Conservation (phyloP, 2,329 filamentous ascomycete genomes). For the Coleophoma eucalyptorum region DNA sequence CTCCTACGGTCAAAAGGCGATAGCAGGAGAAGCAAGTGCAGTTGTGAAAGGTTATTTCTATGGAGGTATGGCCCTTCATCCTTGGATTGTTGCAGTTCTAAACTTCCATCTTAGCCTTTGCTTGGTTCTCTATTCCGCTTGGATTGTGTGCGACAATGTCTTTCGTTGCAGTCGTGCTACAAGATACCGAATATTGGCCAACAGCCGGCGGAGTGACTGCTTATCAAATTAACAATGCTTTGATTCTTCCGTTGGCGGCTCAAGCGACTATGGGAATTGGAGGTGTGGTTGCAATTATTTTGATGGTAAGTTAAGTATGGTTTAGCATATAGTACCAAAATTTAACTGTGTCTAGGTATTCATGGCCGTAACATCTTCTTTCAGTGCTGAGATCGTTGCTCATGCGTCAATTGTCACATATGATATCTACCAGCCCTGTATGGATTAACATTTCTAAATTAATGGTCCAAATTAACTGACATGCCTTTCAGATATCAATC, state of each 20-base stretch:
- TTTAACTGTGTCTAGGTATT: constrained; percentile 27
- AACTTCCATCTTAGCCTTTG: no score
- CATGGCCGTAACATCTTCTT: constrained; percentile 45
- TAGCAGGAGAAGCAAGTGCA: constrained; percentile 31
- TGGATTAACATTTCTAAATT: no score
- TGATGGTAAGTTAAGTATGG: constrained; percentile 22
- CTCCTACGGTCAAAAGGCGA: constrained; percentile 42
- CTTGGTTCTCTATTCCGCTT: constrained; percentile 43
- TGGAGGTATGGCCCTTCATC: constrained; percentile 32
- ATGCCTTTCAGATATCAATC: no score
- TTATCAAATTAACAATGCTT: constrained; percentile 13
- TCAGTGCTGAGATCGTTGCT: constrained; percentile 44
- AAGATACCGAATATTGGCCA: constrained; percentile 35
- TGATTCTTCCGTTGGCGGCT: constrained; percentile 24
- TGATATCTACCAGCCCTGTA: constrained; percentile 63
- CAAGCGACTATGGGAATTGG: constrained; percentile 23
- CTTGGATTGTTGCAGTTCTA: no score
- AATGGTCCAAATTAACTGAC: no score
- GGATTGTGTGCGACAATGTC: constrained; percentile 41
- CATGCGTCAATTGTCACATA: constrained; percentile 77
- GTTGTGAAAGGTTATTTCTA: constrained; percentile 34
- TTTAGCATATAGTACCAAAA: no score
- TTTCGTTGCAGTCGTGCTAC: constrained; percentile 39
- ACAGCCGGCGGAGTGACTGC: constrained; percentile 23
- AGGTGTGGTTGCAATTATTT: constrained; percentile 30